A percentile compares a stretch with the other conserved stretches of the same genome.
These are phyloP conservation scores for Pseudocercospora macadamiae DNA, from an alignment of 2,329 filamentous ascomycete species.

Conservation along the genomic window DNA sequence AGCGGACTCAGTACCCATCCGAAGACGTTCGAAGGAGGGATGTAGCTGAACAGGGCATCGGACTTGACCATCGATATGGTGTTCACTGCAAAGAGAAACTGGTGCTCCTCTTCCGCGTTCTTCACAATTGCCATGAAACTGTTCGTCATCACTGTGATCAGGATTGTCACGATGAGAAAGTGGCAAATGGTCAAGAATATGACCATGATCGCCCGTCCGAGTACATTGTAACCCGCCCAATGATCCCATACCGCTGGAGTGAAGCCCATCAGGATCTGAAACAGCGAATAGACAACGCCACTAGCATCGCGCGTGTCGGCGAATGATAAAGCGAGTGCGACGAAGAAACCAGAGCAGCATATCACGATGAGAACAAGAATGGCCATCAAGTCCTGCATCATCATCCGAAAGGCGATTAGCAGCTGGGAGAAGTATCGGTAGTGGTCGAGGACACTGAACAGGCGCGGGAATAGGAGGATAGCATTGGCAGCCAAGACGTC, in stretches of 20 bases:
- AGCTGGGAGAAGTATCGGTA: constrained; percentile 96
- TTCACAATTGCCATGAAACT: constrained; percentile 94
- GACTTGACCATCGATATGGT: constrained; percentile 98
- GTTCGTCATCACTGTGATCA: constrained; percentile 94
- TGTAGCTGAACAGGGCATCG: constrained; percentile 92
- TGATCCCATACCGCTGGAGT: constrained; percentile 92
- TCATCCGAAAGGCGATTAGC: constrained; percentile 89
- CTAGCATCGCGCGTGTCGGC: constrained; percentile 68
- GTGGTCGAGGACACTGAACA: constrained; percentile 92
- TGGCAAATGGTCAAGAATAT: constrained; percentile 93
- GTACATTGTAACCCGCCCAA: constrained; percentile 78
- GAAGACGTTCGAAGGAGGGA: constrained; percentile 87
- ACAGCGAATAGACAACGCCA: constrained; percentile 84
- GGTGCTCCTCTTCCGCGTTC: constrained; percentile 90
- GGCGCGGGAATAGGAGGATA: constrained; percentile 82
- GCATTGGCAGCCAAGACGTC: constrained; percentile 92
- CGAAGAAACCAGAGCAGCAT: constrained; percentile 90
- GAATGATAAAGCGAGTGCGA: constrained; percentile 86
- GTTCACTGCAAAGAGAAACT: constrained; percentile 92
- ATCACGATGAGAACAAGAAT: constrained; percentile 84
- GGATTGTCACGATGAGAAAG: constrained; percentile 89
- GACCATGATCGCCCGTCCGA: constrained; percentile 75
- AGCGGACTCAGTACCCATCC: constrained; percentile 87
- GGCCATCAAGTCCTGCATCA: constrained; percentile 86
- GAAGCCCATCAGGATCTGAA: constrained; percentile 94